phyloP scores from a whole-genome alignment of 495 filamentous ascomycete genomes.

The Astrocystis sublimbata region DNA sequence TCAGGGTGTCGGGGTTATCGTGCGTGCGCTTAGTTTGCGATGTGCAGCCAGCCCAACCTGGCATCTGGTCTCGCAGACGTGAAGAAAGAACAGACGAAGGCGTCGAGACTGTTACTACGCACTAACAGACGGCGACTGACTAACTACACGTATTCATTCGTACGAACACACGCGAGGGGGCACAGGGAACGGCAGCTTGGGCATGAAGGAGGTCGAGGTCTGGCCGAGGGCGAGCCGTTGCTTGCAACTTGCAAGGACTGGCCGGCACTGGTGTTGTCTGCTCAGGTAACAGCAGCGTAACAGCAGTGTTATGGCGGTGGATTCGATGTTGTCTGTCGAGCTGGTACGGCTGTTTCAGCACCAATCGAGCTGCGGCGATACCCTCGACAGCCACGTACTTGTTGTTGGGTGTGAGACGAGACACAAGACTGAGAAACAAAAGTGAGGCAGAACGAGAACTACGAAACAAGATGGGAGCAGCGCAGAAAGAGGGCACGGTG shows the following conservation, averaged over 20 bases:
- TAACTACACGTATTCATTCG: not conserved
- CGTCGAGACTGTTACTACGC: slow-evolving; percentile 1
- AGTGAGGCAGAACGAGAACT: not conserved
- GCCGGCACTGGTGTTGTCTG: no score
- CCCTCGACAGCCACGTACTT: not conserved
- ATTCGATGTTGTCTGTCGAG: no score
- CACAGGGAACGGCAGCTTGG: not conserved
- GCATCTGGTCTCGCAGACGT: slow-evolving; percentile 11
- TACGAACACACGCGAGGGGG: not conserved
- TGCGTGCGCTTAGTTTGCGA: no score
- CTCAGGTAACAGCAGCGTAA: no score
- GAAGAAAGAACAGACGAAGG: not conserved
- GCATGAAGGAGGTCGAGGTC: not conserved
- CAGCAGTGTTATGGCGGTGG: no score
- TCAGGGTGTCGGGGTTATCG: no score
- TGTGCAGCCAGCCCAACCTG: slow-evolving; percentile 14
- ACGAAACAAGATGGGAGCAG: not conserved
- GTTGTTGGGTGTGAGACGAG: slow-evolving; percentile 4
- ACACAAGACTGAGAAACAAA: not conserved
- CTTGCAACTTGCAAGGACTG: no score
- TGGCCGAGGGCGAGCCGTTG: no score
- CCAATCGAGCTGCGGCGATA: no score
- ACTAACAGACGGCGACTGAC: no score
- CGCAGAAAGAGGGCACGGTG: not conserved
- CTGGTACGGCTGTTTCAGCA: no score